Percentiles rank a stretch among this genome's conserved stretches.
Conservation (phyloP, 345 rosid species). For the Citrus hindsii region DNA sequence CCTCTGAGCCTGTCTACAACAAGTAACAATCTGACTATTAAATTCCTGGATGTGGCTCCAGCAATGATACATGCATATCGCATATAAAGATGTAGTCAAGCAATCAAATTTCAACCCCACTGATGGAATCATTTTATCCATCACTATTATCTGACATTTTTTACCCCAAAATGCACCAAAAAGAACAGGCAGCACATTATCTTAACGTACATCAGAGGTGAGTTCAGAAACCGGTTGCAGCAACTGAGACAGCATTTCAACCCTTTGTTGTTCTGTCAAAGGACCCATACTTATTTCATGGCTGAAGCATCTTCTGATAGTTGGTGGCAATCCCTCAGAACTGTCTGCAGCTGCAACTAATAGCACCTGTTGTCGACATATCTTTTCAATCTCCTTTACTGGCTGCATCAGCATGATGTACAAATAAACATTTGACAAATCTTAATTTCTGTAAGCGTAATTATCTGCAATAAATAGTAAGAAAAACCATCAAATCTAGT, state of each 20-base stretch:
- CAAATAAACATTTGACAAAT: constrained; percentile 13
- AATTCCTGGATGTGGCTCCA: background rate
- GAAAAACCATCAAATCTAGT: background rate
- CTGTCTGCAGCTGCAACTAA: constrained; percentile 83
- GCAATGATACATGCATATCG: background rate
- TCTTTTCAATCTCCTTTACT: constrained; percentile 31
- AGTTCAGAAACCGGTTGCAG: constrained; percentile 67
- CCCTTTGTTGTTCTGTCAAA: constrained; percentile 80
- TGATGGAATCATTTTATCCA: background rate
- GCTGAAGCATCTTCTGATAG: constrained; percentile 93
- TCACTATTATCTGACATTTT: background rate
- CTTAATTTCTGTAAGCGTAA: background rate
- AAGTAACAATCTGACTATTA: constrained; percentile 27
- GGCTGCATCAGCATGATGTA: constrained; percentile 30
- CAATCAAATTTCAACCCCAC: background rate
- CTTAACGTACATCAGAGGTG: constrained; percentile 56
- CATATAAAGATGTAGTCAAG: background rate
- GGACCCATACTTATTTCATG: constrained; percentile 82
- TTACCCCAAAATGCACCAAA: background rate
- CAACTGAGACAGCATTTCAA: constrained; percentile 63
- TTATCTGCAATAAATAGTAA: background rate
- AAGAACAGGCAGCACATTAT: background rate
- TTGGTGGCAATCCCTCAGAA: constrained; percentile 81
- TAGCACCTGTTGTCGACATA: constrained; percentile 52
- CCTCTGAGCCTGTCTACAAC: constrained; percentile 64